Percentiles rank a stretch among this genome's conserved stretches.
Evolutionary conservation across 2,329 filamentous ascomycete species (phyloP).

Genomic region (Aspergillus bombycis): DNA sequence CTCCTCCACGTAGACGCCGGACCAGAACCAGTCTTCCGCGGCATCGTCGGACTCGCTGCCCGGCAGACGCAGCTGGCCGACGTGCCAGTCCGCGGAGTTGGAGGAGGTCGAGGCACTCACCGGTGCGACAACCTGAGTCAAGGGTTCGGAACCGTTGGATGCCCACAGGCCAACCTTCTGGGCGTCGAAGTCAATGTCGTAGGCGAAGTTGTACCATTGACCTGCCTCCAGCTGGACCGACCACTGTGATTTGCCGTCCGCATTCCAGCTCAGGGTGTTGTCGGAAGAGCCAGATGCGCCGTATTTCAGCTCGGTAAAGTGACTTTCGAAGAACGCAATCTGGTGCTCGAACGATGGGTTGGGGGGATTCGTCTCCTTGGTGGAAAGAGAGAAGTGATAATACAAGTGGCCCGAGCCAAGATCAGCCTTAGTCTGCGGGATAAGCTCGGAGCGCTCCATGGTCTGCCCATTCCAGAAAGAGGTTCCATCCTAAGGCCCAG

Average conservation of each 20-base stretch:
- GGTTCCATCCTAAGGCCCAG: conserved; percentile 22
- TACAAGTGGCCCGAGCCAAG: conserved; percentile 69
- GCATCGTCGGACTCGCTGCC: conserved; percentile 58
- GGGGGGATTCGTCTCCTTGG: conserved; percentile 62
- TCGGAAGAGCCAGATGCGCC: conserved; percentile 60
- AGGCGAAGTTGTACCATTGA: conserved; percentile 76
- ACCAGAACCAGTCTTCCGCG: conserved; percentile 71
- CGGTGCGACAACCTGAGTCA: conserved; percentile 63
- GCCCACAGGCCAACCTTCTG: conserved; percentile 70
- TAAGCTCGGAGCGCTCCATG: conserved; percentile 75
- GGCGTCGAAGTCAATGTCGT: conserved; percentile 69
- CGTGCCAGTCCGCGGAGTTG: conserved; percentile 73
- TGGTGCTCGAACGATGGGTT: conserved; percentile 69
- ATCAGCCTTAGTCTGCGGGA: conserved; percentile 68
- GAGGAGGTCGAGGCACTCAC: conserved; percentile 64
- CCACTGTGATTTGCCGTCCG: conserved; percentile 64
- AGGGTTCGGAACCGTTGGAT: conserved; percentile 63
- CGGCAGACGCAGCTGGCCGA: conserved; percentile 67
- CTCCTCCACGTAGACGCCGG: conserved; percentile 70
- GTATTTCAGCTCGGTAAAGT: conserved; percentile 72
- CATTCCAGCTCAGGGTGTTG: conserved; percentile 66
- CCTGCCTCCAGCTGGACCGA: conserved; percentile 62
- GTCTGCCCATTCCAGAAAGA: conserved; percentile 72
- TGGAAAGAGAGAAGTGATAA: conserved; percentile 73
- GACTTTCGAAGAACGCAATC: conserved; percentile 63